phyloP scores from a whole-genome alignment of 139 green algal genomes.

The Chlorella sorokiniana region DNA sequence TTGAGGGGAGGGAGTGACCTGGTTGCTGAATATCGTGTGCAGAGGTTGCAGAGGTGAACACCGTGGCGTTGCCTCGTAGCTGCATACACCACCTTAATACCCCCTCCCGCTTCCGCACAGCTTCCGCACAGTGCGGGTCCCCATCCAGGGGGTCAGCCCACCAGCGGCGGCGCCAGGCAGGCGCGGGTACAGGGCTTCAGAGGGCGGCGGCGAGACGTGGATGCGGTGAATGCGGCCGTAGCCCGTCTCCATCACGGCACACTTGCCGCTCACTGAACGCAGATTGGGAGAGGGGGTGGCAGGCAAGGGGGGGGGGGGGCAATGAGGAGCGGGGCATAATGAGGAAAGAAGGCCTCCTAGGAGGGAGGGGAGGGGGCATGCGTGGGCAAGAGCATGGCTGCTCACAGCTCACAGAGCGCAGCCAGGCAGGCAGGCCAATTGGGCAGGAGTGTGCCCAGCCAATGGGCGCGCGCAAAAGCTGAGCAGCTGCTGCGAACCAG shows the following conservation, averaged over 20 bases:
- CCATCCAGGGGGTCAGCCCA: neutral
- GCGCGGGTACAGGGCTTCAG: neutral
- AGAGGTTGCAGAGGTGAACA: no score
- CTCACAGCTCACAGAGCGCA: no score
- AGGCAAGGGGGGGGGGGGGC: no score
- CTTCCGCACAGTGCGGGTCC: neutral
- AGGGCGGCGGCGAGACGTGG: slow-evolving; percentile 2
- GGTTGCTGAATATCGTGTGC: no score
- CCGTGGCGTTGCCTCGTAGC: no score
- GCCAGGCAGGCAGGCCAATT: no score
- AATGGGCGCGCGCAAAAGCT: no score
- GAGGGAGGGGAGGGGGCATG: no score
- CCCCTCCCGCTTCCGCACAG: neutral
- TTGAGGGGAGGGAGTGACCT: no score
- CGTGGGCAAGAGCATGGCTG: no score
- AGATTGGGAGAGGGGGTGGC: neutral
- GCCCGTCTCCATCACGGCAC: slow-evolving; percentile 26
- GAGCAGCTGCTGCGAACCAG: no score
- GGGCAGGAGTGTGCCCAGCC: no score
- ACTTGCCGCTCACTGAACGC: slow-evolving; percentile 16
- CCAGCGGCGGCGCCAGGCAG: slow-evolving; percentile 9
- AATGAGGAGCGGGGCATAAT: neutral
- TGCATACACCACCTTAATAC: neutral
- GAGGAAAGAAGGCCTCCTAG: neutral
- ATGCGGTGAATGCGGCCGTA: slow-evolving; percentile 27